phyloP scores from a whole-genome alignment of 768 basidiomycete genomes.

The Tulasnella sp. region DNA sequence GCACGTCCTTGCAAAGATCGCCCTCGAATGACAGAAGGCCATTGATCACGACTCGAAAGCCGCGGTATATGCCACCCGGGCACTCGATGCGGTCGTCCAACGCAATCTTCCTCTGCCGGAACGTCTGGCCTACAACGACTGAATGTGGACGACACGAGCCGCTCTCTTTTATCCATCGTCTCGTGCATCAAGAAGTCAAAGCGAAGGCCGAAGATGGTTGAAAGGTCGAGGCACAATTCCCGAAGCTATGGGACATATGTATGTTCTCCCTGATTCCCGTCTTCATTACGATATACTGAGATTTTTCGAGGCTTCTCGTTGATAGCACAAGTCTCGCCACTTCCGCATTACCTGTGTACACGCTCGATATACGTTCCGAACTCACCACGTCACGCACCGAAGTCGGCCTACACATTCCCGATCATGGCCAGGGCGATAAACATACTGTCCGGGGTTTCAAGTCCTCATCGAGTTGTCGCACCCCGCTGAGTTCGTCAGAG shows the following conservation, averaged over 20 bases:
- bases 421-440: constrained; percentile 28
- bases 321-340: constrained; percentile 66
- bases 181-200: constrained; percentile 1
- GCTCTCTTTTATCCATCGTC: constrained; percentile 1
- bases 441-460: constrained; percentile 45
- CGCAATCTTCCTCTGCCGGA: too few species aligned
- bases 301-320: constrained; percentile 49
- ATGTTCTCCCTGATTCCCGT: not conserved
- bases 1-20: too few species aligned
- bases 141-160: too few species aligned
- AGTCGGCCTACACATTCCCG: constrained; percentile 57
- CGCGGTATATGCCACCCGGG: too few species aligned
- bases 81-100: too few species aligned
- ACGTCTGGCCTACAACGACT: too few species aligned
- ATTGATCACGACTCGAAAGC: too few species aligned
- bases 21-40: too few species aligned
- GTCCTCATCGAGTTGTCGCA: constrained; percentile 42
- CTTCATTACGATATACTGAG: not conserved
- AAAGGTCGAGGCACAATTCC: constrained; percentile 1
- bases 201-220: not conserved
- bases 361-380: constrained; percentile 59
- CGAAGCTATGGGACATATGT: constrained; percentile 10
- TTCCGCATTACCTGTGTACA: constrained; percentile 66
- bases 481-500: constrained; percentile 39
- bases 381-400: constrained; percentile 56